Evolutionary conservation across 2,329 filamentous ascomycete species (phyloP), one percentile per base, ranked within the genome.

Genomic region (Cladosporium sp.): DNA sequence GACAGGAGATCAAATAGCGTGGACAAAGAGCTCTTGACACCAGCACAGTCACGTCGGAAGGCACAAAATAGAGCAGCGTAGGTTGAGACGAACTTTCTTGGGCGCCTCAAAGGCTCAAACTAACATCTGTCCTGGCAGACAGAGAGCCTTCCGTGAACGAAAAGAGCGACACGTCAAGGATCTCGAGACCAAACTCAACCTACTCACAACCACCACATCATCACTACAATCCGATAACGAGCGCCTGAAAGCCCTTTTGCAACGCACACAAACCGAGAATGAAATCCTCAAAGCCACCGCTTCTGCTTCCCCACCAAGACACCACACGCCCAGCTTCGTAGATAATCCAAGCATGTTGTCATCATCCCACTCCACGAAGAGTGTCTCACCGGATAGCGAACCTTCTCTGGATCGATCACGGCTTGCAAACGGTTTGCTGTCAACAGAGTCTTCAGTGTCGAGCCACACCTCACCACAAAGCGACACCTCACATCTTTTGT

Each of bases 81-180:
- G 77, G 52, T 55, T 55, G 7, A n/a, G 87, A 80, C 41, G 7
- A 15, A 41, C 4, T 21, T 15, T 41, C 30, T 21, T 4, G 21
- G 2, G n/a, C 41, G n/a, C n/a, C 8, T 47, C 10, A 21, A 12
- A 47, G n/a, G 8, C 8, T 47, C 10, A 21, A 12, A 47, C 41
- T 47, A 21, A 47, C 41, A 47, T 47, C 41, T 47, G n/a, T 21
- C 55, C 34, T 41, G 24, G 49, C 70, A 97, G 94, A 58, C 95
- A 98, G 84, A 90, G 94, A 73, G 94, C 95, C 36, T 98, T 98
- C 78, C 92, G 94, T 68, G 94, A 98, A 79, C 90, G 94, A 72
- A 98, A 98, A 79, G 94, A 98, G 78, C 90, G 89, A 66, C 93
- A 96, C 75, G 93, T 98, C 69, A 93, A 93, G 77, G 93, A 98